Percentiles rank a stretch among this genome's conserved stretches.
phyloP scores from a whole-genome alignment of 2,329 filamentous ascomycete genomes.

The Dactylellina drechsleri region DNA sequence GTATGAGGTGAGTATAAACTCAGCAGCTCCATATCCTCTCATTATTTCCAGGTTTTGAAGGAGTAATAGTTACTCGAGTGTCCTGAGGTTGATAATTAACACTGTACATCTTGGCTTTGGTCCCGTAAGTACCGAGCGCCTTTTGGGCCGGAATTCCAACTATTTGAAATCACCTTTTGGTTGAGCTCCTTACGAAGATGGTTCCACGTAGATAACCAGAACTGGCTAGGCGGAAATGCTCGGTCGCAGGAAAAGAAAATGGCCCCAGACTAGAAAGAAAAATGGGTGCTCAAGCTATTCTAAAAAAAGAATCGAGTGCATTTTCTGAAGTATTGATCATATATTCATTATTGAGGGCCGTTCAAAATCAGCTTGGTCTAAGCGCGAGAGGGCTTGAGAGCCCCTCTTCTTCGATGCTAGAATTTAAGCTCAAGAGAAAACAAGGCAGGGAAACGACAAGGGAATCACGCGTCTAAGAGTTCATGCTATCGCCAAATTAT shows the following conservation, averaged over 20 bases:
- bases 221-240: conserved; percentile 36
- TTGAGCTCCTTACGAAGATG: conserved; percentile 30
- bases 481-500: conserved; percentile 34
- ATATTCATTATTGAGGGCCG: conserved; percentile 19
- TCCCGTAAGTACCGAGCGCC: not conserved
- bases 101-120: conserved; percentile 8
- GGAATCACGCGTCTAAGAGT: conserved; percentile 55
- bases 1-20: conserved; percentile 25
- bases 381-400: conserved; percentile 32
- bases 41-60: not conserved
- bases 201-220: conserved; percentile 53
- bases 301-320: conserved; percentile 55
- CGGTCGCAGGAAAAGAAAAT: conserved; percentile 12
- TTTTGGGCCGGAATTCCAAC: conserved; percentile 1
- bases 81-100: conserved; percentile 11
- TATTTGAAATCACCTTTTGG: conserved; percentile 32
- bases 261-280: no score
- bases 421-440: conserved; percentile 24
- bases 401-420: conserved; percentile 38
- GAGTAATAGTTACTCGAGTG: conserved; percentile 5
- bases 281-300: conserved; percentile 49
- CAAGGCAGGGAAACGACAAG: conserved; percentile 53
- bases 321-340: conserved; percentile 22
- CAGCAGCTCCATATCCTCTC: conserved; percentile 30
- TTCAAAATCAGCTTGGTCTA: conserved; percentile 38